Evolutionary conservation across 2,329 filamentous ascomycete genomes (phyloP).

Genomic region (Basipetospora chlamydospora): DNA sequence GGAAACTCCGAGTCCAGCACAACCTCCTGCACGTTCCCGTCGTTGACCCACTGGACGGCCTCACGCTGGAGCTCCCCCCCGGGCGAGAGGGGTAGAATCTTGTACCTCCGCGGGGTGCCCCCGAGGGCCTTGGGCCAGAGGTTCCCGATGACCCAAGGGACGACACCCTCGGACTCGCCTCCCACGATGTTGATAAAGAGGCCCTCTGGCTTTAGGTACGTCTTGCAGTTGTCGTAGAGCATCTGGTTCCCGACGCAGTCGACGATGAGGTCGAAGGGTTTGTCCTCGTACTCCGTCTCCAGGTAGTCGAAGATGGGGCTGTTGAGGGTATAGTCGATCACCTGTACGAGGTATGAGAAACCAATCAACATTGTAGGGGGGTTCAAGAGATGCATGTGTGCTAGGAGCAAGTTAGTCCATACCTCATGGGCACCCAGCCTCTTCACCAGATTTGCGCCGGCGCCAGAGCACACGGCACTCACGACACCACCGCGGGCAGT

Average conservation of each 20-base stretch:
- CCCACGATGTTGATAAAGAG: slow-evolving; percentile 12
- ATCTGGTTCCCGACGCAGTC: slow-evolving; percentile 13
- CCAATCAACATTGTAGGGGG: not conserved
- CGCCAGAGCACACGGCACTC: slow-evolving; percentile 12
- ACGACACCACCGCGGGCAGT: slow-evolving; percentile 10
- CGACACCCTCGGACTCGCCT: slow-evolving; percentile 6
- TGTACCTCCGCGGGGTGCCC: slow-evolving; percentile 10
- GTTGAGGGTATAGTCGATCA: slow-evolving; percentile 12
- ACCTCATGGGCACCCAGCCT: slow-evolving; percentile 13
- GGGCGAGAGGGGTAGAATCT: slow-evolving; percentile 4
- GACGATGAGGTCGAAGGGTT: slow-evolving; percentile 10
- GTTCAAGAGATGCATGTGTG: not conserved
- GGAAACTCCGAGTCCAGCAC: slow-evolving; percentile 10
- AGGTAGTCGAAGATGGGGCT: slow-evolving; percentile 10
- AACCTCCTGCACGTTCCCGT: slow-evolving; percentile 8
- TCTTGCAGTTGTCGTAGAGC: slow-evolving; percentile 11
- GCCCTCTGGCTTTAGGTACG: slow-evolving; percentile 11
- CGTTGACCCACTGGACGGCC: slow-evolving; percentile 6
- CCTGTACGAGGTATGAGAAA: slow-evolving; percentile 6
- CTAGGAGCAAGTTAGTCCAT: not conserved
- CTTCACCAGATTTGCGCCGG: slow-evolving; percentile 11
- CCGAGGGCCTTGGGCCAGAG: slow-evolving; percentile 10
- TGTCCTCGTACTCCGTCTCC: not conserved
- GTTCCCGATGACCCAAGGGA: slow-evolving; percentile 10
- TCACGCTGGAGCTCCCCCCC: slow-evolving; percentile 5